Evolutionary conservation across 306 rosid species (phyloP).

Genomic region (Quercus variabilis): DNA sequence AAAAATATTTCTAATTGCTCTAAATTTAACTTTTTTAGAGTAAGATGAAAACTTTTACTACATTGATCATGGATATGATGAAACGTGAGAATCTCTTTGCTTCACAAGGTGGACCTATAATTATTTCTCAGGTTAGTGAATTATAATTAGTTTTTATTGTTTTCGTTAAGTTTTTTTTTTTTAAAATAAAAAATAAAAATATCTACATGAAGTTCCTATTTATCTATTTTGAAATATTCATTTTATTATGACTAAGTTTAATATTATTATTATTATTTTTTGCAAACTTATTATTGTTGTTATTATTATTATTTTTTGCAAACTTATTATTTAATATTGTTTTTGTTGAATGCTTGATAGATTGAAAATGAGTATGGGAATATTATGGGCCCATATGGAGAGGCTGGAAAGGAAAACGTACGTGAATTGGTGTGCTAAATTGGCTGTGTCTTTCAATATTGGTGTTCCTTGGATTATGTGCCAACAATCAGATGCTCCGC

Average conservation of each 20-base stretch:
- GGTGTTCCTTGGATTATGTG: conserved; percentile 47
- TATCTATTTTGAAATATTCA: too few relatives aligned
- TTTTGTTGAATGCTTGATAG: background rate
- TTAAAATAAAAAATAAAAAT: too few relatives aligned
- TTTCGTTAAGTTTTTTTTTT: too few relatives aligned
- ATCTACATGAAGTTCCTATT: too few relatives aligned
- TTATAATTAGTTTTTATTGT: background rate
- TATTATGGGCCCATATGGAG: conserved; percentile 28
- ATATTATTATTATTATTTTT: too few relatives aligned
- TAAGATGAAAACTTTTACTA: conserved; percentile 28
- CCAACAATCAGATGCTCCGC: conserved; percentile 30
- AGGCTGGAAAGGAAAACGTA: conserved; percentile 22
- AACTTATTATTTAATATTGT: background rate
- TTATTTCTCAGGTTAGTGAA: conserved; percentile 32
- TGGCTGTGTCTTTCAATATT: conserved; percentile 26
- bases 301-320: too few relatives aligned
- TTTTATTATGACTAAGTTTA: background rate
- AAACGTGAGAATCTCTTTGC: conserved; percentile 29
- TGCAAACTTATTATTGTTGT: too few relatives aligned
- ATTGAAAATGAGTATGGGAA: conserved; percentile 44
- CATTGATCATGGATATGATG: conserved; percentile 27
- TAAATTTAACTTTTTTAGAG: background rate
- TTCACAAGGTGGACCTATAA: conserved; percentile 44
- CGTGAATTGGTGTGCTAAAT: conserved; percentile 31
- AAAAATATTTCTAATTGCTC: background rate